Evolutionary conservation across 768 basidiomycete genomes (phyloP), one percentile per base, ranked within the genome.

Genomic region (Mycena alexandri): DNA sequence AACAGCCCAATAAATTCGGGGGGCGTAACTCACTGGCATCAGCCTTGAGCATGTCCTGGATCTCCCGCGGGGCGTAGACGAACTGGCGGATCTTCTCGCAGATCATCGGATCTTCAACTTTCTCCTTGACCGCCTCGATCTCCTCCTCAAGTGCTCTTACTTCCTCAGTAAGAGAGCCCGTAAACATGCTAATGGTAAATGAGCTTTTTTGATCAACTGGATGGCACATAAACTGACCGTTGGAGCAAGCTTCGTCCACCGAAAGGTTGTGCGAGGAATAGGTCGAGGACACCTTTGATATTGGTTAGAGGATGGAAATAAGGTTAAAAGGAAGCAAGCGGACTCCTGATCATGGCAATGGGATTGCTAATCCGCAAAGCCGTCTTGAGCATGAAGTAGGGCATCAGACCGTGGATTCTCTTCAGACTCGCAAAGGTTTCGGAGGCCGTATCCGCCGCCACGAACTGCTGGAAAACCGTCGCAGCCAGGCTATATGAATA

Each of bases 181-280:
- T 95, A 81, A 98, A 99, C 95, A 99, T 98, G 52, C 96, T 96
- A 72, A 14, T 10, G 44, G 4, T 17, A 6, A 19, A 41, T 61
- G 47, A 63, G 47, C n/a, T 34, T 17, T 50, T 16, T 22, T 29
- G 43, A 25, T 13, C 25, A 44, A 46, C 11, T 22, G 29, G 1
- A n/a, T 29, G 36, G 52, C 34, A 59, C 22, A 48, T 17, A 47
- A 12, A 68, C 81, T 53, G 68, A 93, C 95, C 94, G 85, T 78
- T 99, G 98, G 19, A 99, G 83, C 25, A 99, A 83, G 76, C 94
- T 95, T 67, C 89, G 89, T 8, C 95, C 94, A 3, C 98, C 98
- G 76, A 99, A 99, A 3, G 98, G 98, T 75, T 96, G 91, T 0
- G 98, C 98, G 19, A 99, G 87, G 84, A 99, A 99, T 46, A 99